phyloP scores from a whole-genome alignment of 2,329 filamentous ascomycete genomes.

The Verticillium zaregamsianum region DNA sequence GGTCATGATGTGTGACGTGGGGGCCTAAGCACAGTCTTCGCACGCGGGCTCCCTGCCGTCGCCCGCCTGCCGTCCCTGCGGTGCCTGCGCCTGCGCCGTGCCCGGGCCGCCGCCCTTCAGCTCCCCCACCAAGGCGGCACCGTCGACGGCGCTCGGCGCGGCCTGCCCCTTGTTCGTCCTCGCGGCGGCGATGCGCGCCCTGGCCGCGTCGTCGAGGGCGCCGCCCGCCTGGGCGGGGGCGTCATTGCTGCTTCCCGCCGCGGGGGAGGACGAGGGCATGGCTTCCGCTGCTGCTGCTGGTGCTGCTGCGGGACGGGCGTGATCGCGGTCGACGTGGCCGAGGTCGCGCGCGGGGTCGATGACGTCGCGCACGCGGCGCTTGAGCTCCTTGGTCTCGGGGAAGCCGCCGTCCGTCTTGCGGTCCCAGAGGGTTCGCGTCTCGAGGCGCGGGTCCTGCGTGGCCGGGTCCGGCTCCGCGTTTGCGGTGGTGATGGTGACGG shows the following conservation, averaged over 20 bases:
- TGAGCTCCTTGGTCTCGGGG: conserved; percentile 88
- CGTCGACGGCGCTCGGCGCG: not conserved
- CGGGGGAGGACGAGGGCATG: conserved; percentile 3
- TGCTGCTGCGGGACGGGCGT: conserved; percentile 14
- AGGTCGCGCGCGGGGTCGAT: conserved; percentile 74
- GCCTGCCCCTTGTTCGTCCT: conserved; percentile 12
- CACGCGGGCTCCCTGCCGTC: conserved; percentile 4
- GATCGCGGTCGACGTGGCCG: conserved; percentile 71
- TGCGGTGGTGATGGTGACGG: conserved; percentile 57
- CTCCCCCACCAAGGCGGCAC: conserved; percentile 1
- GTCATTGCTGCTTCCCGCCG: conserved; percentile 1
- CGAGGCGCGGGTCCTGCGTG: conserved; percentile 14
- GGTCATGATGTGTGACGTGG: not conserved
- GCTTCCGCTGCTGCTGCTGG: not conserved
- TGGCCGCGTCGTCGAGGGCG: conserved; percentile 5
- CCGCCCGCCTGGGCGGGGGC: conserved; percentile 1
- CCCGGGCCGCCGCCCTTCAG: conserved; percentile 1
- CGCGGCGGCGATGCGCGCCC: conserved; percentile 6
- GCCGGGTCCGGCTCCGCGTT: conserved; percentile 4
- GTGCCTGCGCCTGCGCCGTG: not conserved
- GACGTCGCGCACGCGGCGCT: conserved; percentile 76
- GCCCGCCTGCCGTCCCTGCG: not conserved
- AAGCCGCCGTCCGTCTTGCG: conserved; percentile 83
- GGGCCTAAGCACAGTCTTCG: conserved; percentile 4
- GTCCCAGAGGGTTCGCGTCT: conserved; percentile 73